Percentiles rank a stretch among this genome's conserved stretches.
These are phyloP conservation scores for Teratosphaeria zuluensis DNA, from an alignment of 2,329 filamentous ascomycete species.

Conservation along the genomic window DNA sequence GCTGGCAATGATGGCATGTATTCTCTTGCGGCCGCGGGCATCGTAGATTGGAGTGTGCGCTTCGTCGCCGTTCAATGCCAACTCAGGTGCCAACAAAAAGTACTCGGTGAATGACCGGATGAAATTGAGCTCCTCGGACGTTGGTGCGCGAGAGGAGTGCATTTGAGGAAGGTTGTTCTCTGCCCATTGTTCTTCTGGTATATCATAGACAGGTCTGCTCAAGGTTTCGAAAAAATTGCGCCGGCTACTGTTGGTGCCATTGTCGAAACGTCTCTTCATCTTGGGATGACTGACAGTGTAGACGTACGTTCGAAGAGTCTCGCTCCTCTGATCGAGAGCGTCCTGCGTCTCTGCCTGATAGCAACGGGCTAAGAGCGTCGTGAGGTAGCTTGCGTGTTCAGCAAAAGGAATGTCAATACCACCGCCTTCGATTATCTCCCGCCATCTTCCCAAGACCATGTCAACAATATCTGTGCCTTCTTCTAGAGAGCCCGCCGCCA, in stretches of 20 bases:
- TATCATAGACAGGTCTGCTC: too few species aligned
- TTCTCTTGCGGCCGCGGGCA: background rate
- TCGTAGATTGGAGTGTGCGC: background rate
- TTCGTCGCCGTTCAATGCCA: background rate
- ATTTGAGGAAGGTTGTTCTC: background rate
- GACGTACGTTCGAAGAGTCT: too few species aligned
- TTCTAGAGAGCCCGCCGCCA: too few species aligned
- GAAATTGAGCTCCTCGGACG: background rate
- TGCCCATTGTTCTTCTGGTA: background rate
- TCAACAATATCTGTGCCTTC: background rate
- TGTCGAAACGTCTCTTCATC: background rate
- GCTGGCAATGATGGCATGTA: background rate
- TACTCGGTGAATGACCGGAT: background rate
- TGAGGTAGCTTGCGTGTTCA: background rate
- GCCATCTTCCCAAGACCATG: background rate
- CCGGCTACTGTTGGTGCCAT: too few species aligned
- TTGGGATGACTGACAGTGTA: background rate
- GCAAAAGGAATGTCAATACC: background rate
- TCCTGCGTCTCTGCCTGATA: background rate
- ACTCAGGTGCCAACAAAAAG: background rate
- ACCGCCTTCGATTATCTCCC: background rate
- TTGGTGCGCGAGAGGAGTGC: background rate
- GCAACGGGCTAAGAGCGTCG: background rate
- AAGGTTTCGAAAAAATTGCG: too few species aligned
- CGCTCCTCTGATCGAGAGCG: too few species aligned